Evolutionary conservation across 1,139 yeast genomes (phyloP).

Genomic region (Pichia sp.): DNA sequence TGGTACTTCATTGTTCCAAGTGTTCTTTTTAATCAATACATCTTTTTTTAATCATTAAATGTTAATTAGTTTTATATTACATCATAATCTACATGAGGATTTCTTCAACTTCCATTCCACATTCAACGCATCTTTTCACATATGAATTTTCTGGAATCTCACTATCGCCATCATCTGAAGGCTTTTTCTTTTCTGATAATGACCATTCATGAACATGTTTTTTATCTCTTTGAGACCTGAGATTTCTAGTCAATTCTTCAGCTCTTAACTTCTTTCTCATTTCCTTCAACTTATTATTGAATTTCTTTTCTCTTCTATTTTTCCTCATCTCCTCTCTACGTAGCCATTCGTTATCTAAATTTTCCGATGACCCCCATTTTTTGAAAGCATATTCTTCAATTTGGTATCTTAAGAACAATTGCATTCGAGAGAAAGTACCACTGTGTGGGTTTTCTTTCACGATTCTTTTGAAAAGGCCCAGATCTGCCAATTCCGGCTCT

Average conservation of each 20-base stretch:
- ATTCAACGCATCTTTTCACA: slow-evolving; percentile 66
- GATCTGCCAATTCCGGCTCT: slow-evolving; percentile 86
- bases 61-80: too few relatives aligned
- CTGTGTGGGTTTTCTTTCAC: slow-evolving; percentile 97
- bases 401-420: slow-evolving; percentile 81
- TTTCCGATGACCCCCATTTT: slow-evolving; percentile 94
- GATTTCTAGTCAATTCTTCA: slow-evolving; percentile 75
- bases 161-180: slow-evolving; percentile 21
- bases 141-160: slow-evolving; percentile 45
- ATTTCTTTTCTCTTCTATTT: slow-evolving; percentile 74
- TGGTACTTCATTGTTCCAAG: background rate
- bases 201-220: slow-evolving; percentile 83
- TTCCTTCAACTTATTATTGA: slow-evolving; percentile 69
- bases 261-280: slow-evolving; percentile 94
- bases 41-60: too few relatives aligned
- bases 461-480: slow-evolving; percentile 62
- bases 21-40: slow-evolving; percentile 7
- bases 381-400: slow-evolving; percentile 90
- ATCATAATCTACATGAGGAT: slow-evolving; percentile 35
- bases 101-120: slow-evolving; percentile 89
- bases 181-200: slow-evolving; percentile 45
- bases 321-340: slow-evolving; percentile 71
- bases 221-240: slow-evolving; percentile 43
- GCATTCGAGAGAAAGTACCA: slow-evolving; percentile 86
- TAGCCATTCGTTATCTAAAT: slow-evolving; percentile 90